Evolutionary conservation across 2,329 filamentous ascomycete species (phyloP).

Genomic region (Zymoseptoria passerinii): DNA sequence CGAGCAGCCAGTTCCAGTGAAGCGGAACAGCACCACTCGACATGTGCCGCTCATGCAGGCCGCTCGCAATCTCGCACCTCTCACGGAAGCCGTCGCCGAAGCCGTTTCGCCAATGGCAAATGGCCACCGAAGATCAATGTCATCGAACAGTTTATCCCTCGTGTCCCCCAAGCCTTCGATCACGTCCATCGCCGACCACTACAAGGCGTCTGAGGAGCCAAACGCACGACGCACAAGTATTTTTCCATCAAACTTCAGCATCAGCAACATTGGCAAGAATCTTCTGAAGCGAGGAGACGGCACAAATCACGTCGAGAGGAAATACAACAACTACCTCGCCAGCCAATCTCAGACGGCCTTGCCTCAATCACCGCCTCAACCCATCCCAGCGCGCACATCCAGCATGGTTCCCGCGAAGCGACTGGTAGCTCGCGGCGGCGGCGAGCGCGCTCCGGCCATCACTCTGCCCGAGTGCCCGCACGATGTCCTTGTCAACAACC

Average conservation of each 20-base stretch:
- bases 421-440: slow-evolving; percentile 27
- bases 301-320: slow-evolving; percentile 8
- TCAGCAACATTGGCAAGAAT: slow-evolving; percentile 15
- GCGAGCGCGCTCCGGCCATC: slow-evolving; percentile 26
- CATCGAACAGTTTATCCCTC: not conserved
- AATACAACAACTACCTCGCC: not conserved
- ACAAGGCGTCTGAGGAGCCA: not conserved
- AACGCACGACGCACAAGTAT: slow-evolving; percentile 11
- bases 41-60: slow-evolving; percentile 17
- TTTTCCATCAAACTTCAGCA: slow-evolving; percentile 17
- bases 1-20: slow-evolving; percentile 3
- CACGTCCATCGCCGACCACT: not conserved
- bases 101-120: not conserved
- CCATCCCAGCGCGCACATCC: slow-evolving; percentile 10
- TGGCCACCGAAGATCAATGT: not conserved
- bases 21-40: slow-evolving; percentile 7
- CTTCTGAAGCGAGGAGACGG: slow-evolving; percentile 2
- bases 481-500: slow-evolving; percentile 3
- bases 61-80: slow-evolving; percentile 3
- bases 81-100: not conserved
- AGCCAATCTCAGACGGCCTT: not conserved
- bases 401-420: slow-evolving; percentile 16
- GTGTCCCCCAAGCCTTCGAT: not conserved
- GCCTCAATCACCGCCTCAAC: not conserved
- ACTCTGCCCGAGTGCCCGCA: slow-evolving; percentile 26